Conservation (phyloP, 345 rosid species). For the Passiflora organensis region DNA sequence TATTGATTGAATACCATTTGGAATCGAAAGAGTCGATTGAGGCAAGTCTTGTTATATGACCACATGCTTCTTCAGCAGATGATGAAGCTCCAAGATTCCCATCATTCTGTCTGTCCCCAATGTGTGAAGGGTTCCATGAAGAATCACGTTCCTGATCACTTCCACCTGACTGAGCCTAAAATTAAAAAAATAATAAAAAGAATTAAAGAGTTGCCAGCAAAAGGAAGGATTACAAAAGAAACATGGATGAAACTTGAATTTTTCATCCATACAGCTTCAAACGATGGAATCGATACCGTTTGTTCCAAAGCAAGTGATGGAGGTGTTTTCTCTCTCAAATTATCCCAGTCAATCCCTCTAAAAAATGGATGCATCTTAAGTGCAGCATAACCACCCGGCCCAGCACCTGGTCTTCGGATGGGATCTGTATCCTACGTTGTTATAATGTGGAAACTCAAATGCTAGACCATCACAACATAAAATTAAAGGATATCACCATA, state of each 20-base stretch:
- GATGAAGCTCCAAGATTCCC: conserved; percentile 44
- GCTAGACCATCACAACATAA: no score
- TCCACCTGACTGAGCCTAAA: conserved; percentile 51
- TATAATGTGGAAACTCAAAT: conserved; percentile 5
- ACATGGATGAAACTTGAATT: conserved; percentile 6
- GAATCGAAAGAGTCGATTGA: conserved; percentile 98
- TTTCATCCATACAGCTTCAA: neutral
- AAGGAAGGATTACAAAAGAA: neutral
- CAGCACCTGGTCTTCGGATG: conserved; percentile 87
- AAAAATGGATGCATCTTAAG: conserved; percentile 91
- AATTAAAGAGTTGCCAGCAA: neutral
- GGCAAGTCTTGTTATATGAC: conserved; percentile 81
- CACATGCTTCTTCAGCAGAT: conserved; percentile 52
- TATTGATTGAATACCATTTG: conserved; percentile 60
- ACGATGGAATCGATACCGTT: conserved; percentile 34
- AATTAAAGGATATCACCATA: no score
- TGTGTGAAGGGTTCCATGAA: conserved; percentile 72
- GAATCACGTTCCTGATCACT: conserved; percentile 49
- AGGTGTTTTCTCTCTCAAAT: conserved; percentile 64
- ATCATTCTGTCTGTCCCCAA: conserved; percentile 62
- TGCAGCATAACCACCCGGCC: conserved; percentile 71
- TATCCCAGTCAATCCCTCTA: conserved; percentile 76
- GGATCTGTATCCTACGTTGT: conserved; percentile 78
- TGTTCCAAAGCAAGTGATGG: conserved; percentile 75
- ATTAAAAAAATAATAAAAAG: conserved; percentile 8